These are phyloP conservation scores for Nyctanthes arbortristis DNA, from an alignment of 257 asterid genomes.

Conservation along the genomic window DNA sequence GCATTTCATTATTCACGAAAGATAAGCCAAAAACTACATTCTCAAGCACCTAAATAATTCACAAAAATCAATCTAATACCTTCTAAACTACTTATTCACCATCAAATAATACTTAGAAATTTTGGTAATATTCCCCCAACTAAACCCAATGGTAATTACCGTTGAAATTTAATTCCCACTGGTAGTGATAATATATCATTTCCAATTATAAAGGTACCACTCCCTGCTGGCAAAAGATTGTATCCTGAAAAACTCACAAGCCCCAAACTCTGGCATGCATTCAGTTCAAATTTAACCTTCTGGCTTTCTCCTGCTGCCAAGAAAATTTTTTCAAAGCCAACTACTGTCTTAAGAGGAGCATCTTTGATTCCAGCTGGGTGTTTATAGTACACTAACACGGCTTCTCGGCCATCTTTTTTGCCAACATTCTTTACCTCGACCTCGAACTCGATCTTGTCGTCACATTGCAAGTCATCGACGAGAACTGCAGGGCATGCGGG, in stretches of 20 bases:
- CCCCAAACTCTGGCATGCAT: constrained; percentile 41
- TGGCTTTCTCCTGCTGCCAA: constrained; percentile 22
- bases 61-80: background rate
- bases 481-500: constrained; percentile 31
- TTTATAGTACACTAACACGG: constrained; percentile 33
- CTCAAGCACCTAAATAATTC: background rate
- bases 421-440: constrained; percentile 38
- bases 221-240: constrained; percentile 35
- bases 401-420: constrained; percentile 30
- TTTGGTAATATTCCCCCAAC: background rate
- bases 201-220: constrained; percentile 35
- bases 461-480: constrained; percentile 20
- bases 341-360: constrained; percentile 33
- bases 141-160: background rate
- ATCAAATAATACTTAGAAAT: background rate
- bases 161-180: constrained; percentile 19
- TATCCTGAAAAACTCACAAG: constrained; percentile 31
- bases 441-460: constrained; percentile 5
- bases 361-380: constrained; percentile 25
- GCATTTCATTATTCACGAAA: background rate
- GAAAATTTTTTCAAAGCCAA: constrained; percentile 39
- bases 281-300: constrained; percentile 25
- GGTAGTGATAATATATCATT: constrained; percentile 22
- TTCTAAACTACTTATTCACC: constrained; percentile 1
- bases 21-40: background rate